These are phyloP conservation scores for Claviceps capensis DNA, from an alignment of 2,329 filamentous ascomycete genomes.

Conservation along the genomic window DNA sequence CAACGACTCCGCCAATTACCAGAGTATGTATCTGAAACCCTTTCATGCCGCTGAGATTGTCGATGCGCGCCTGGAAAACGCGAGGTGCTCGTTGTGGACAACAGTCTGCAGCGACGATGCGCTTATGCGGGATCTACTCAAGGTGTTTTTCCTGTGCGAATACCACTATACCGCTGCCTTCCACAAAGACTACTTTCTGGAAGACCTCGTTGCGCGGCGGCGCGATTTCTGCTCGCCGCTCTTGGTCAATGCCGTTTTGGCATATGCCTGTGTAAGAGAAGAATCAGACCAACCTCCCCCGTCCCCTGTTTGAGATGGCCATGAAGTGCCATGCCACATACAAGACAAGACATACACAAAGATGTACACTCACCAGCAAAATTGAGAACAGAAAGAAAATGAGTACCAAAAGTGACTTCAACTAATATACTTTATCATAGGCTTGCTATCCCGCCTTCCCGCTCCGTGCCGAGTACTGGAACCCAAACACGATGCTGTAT, in stretches of 20 bases:
- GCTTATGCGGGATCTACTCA: conserved; percentile 20
- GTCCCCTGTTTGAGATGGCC: not conserved
- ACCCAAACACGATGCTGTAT: conserved; percentile 19
- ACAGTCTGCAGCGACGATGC: conserved; percentile 19
- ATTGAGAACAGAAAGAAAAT: not conserved
- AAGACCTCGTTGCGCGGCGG: conserved; percentile 21
- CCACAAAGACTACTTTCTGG: conserved; percentile 25
- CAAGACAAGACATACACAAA: not conserved
- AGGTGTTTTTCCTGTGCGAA: conserved; percentile 18
- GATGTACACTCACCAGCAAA: not conserved
- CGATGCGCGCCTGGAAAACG: conserved; percentile 18
- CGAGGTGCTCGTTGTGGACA: conserved; percentile 23
- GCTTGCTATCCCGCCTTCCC: conserved; percentile 15
- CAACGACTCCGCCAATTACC: conserved; percentile 4
- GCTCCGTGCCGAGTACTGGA: conserved; percentile 23
- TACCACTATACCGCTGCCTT: conserved; percentile 22
- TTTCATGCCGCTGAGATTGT: conserved; percentile 22
- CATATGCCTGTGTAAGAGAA: conserved; percentile 20
- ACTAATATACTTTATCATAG: conserved; percentile 8
- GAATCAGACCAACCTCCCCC: conserved; percentile 1
- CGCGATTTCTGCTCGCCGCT: conserved; percentile 24
- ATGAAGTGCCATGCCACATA: not conserved
- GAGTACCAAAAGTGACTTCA: not conserved
- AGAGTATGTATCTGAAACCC: conserved; percentile 19
- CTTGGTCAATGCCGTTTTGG: conserved; percentile 25